Conservation (phyloP, 2,329 filamentous ascomycete species). For the Cladophialophora psammophila region DNA sequence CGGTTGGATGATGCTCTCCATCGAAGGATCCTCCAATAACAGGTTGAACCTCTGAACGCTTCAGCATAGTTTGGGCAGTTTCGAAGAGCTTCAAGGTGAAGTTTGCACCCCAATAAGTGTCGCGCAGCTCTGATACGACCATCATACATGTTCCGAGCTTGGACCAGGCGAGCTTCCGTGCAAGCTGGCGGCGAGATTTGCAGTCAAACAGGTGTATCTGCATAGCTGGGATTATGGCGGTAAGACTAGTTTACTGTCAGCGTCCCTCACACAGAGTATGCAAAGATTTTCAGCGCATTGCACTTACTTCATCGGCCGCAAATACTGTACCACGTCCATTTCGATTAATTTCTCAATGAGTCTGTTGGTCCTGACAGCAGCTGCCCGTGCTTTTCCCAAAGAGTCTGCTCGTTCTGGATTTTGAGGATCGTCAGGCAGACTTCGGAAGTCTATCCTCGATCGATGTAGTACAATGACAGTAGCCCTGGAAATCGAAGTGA, state of each 20-base stretch:
- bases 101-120: conserved; percentile 29
- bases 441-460: neutral
- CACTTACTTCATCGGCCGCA: conserved; percentile 37
- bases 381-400: neutral
- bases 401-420: neutral
- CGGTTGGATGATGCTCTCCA: no score
- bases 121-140: conserved; percentile 21
- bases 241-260: conserved; percentile 30
- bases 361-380: neutral
- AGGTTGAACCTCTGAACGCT: neutral
- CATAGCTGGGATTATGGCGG: conserved; percentile 24
- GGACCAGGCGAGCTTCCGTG: conserved; percentile 13
- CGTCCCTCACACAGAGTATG: no score
- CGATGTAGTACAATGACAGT: conserved; percentile 1
- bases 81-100: conserved; percentile 28
- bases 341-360: conserved; percentile 11
- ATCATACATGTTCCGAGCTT: conserved; percentile 22
- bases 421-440: neutral
- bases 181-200: conserved; percentile 3
- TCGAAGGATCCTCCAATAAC: no score
- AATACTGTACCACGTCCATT: conserved; percentile 42
- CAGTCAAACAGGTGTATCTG: conserved; percentile 25
- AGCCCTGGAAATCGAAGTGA: neutral
- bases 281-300: no score
- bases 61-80: conserved; percentile 7